A percentile compares a stretch with the other conserved stretches of the same genome.
phyloP scores from a whole-genome alignment of 2,329 filamentous ascomycete species.

The Nemania serpens region DNA sequence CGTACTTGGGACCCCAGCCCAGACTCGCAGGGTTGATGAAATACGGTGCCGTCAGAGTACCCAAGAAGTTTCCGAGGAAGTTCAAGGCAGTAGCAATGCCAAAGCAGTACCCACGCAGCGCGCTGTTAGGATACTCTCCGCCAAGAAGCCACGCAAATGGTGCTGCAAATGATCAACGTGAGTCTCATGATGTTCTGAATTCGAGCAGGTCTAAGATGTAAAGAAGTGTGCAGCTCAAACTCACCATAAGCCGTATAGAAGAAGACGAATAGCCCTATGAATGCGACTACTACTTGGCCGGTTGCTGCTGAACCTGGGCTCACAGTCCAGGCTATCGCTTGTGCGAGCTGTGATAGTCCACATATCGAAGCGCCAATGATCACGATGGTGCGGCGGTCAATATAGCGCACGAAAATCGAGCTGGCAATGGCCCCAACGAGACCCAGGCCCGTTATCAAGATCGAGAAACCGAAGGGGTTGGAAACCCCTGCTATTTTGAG shows the following conservation, averaged over 20 bases:
- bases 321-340: slow-evolving; percentile 41
- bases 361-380: slow-evolving; percentile 40
- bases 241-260: slow-evolving; percentile 42
- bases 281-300: slow-evolving; percentile 40
- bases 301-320: slow-evolving; percentile 34
- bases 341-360: slow-evolving; percentile 41
- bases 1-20: slow-evolving; percentile 44
- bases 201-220: background rate
- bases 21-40: slow-evolving; percentile 49
- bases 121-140: slow-evolving; percentile 47
- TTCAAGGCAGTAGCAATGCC: slow-evolving; percentile 46
- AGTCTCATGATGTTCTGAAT: background rate
- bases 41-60: slow-evolving; percentile 47
- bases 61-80: slow-evolving; percentile 48
- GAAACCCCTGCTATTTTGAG: slow-evolving; percentile 41
- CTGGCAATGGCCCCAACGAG: slow-evolving; percentile 41
- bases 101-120: slow-evolving; percentile 46
- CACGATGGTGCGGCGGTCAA: slow-evolving; percentile 42
- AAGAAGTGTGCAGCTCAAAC: slow-evolving; percentile 16
- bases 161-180: slow-evolving; percentile 23
- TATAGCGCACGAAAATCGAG: slow-evolving; percentile 37
- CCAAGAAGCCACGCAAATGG: slow-evolving; percentile 48
- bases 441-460: slow-evolving; percentile 44
- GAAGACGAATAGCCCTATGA: slow-evolving; percentile 42
- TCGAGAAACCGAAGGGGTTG: slow-evolving; percentile 42